phyloP scores from a whole-genome alignment of 2,329 filamentous ascomycete species.

The Calycina marina region DNA sequence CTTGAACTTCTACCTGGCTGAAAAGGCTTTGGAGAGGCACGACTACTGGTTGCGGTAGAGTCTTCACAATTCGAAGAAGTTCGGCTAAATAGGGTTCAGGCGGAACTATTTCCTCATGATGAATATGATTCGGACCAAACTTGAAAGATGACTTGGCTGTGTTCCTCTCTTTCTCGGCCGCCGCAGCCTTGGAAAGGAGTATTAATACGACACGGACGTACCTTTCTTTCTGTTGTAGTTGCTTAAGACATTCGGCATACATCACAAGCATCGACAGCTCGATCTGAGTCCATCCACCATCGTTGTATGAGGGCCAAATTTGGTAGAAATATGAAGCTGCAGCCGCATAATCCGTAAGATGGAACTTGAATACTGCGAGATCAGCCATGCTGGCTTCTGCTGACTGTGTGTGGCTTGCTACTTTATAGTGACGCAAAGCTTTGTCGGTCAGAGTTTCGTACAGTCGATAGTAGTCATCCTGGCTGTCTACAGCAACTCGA shows the following conservation, averaged over 20 bases:
- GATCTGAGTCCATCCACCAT: conserved; percentile 62
- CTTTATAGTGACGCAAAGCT: conserved; percentile 67
- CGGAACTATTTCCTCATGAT: conserved; percentile 9
- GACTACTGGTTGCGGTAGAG: conserved; percentile 43
- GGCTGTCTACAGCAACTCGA: conserved; percentile 43
- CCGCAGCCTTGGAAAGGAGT: conserved; percentile 53
- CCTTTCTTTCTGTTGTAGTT: conserved; percentile 62
- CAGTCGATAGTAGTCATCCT: conserved; percentile 48
- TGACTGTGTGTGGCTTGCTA: conserved; percentile 65
- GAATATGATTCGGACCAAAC: conserved; percentile 6
- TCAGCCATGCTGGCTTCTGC: conserved; percentile 69
- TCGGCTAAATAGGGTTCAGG: conserved; percentile 20
- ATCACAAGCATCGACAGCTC: conserved; percentile 76
- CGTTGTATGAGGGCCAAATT: conserved; percentile 65
- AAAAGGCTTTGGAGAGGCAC: conserved; percentile 65
- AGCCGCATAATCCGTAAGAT: conserved; percentile 55
- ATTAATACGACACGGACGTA: conserved; percentile 65
- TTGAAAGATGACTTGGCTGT: conserved; percentile 22
- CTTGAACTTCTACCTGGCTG: conserved; percentile 50
- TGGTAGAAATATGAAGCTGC: conserved; percentile 68
- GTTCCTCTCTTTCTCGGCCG: conserved; percentile 35
- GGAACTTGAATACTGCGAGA: conserved; percentile 70
- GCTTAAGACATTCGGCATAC: conserved; percentile 69
- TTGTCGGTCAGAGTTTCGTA: conserved; percentile 73
- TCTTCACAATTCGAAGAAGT: conserved; percentile 18